Evolutionary conservation across 208 protist species (phyloP), one percentile per base, ranked within the genome.

Genomic region (Leishmania braziliensis): DNA sequence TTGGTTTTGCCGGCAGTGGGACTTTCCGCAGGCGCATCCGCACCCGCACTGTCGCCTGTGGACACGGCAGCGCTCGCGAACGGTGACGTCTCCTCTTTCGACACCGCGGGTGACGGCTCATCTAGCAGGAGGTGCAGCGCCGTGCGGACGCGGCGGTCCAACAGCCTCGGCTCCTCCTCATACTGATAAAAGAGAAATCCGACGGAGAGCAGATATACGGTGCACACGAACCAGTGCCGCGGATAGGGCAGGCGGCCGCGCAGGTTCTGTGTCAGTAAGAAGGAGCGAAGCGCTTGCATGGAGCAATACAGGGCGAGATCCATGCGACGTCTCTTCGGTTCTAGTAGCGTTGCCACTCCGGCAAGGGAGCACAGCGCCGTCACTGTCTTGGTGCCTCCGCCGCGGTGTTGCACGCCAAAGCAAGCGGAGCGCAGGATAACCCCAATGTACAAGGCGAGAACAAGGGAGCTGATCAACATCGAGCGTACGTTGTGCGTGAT

Each of bases 281-380:
- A 95, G 43, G 93, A 96, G 78, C 95, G 89, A 73, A 96, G 81
- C 3, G 92, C 91, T 75, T 94, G 89, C 82, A 91, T 90, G 69
- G 90, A 79, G 81, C 95, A 97, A 84, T 97, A 97, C 54, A 95
- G 62, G 29, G 95, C 93, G 62, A 97, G 89, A 78, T 97, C 95
- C 84, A 93, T 91, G 66, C 95, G 87, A 12, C 93, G 90, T 9
- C 90, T 85, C 78, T 96, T 95, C 14, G 92, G 93, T 83, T 97
- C 92, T 71, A 97, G 83, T 78, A 97, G 82, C 54, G 92, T 91
- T 26, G 91, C 77, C 36, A 96, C 83, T 8, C 95, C 93, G 26
- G 90, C 87, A 46, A 91, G 72, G 56, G 83, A 92, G 71, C 91
- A 90, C 50, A 88, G 66, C 46, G 90, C 73, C 2, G 91, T 86